A percentile compares a stretch with the other conserved stretches of the same genome.
Conservation (phyloP, 768 basidiomycete species). For the Cyclocybe aegerita region DNA sequence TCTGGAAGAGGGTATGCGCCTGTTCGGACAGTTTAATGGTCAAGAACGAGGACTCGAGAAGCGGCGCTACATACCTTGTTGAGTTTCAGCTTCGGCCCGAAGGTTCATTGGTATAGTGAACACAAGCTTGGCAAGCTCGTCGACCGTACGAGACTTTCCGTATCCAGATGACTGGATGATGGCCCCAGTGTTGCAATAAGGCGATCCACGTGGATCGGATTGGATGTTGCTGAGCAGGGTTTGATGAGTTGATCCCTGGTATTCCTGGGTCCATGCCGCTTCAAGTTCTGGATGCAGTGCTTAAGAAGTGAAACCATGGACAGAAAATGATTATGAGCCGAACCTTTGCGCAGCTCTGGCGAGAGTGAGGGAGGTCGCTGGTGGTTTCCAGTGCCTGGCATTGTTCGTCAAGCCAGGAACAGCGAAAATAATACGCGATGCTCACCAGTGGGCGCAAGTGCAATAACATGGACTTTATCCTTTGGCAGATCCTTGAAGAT, state of each 20-base stretch:
- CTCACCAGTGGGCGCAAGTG: too few relatives aligned
- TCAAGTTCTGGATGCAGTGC: background rate
- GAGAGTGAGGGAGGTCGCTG: background rate
- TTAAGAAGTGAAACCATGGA: too few relatives aligned
- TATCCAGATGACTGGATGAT: constrained; percentile 17
- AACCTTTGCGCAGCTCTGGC: too few relatives aligned
- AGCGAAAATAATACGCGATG: too few relatives aligned
- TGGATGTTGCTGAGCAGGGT: constrained; percentile 7
- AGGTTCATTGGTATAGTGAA: constrained; percentile 25
- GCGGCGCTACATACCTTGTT: background rate
- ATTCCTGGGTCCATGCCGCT: constrained; percentile 2
- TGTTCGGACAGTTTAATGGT: too few relatives aligned
- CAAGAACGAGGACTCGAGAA: too few relatives aligned
- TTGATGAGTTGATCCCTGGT: constrained; percentile 4
- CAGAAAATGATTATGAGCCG: too few relatives aligned
- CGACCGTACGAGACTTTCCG: constrained; percentile 24
- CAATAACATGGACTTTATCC: too few relatives aligned
- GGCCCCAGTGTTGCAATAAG: constrained; percentile 5
- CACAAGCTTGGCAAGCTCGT: constrained; percentile 19
- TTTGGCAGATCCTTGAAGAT: too few relatives aligned
- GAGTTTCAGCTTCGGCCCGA: constrained; percentile 1
- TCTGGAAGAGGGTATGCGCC: too few relatives aligned
- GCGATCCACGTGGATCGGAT: background rate
- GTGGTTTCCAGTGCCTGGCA: background rate
- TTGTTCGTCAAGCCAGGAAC: too few relatives aligned